Percentiles rank a stretch among this genome's conserved stretches.
These are phyloP conservation scores for Cyathus striatus DNA, from an alignment of 768 basidiomycete species.

Conservation along the genomic window DNA sequence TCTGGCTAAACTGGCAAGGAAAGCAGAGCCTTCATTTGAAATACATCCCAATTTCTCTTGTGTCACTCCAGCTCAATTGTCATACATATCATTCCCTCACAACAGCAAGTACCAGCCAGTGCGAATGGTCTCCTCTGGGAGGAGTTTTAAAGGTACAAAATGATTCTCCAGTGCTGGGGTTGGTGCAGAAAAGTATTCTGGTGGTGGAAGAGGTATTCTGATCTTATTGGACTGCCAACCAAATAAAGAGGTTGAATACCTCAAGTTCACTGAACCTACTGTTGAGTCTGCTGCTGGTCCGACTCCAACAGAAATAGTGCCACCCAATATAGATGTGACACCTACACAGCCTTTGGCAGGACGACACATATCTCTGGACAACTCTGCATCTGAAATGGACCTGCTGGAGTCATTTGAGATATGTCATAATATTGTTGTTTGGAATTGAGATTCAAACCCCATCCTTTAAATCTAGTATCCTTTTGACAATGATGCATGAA, in stretches of 20 bases:
- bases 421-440: constrained; percentile 18
- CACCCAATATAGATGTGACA: constrained; percentile 24
- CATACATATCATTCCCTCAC: constrained; percentile 77
- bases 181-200: constrained; percentile 56
- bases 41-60: constrained; percentile 85
- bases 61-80: constrained; percentile 84
- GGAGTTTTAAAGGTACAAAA: constrained; percentile 20
- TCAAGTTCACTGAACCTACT: constrained; percentile 46
- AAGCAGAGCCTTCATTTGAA: constrained; percentile 73
- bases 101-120: constrained; percentile 87
- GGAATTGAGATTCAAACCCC: constrained; percentile 4
- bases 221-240: constrained; percentile 74
- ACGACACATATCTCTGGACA: constrained; percentile 65
- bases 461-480: constrained; percentile 57
- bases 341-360: constrained; percentile 30
- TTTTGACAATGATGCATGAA: constrained; percentile 63
- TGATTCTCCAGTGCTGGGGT: constrained; percentile 21
- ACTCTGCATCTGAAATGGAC: constrained; percentile 65
- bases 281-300: constrained; percentile 19
- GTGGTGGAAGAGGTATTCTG: constrained; percentile 84
- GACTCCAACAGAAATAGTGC: constrained; percentile 18
- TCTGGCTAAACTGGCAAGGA: constrained; percentile 46
- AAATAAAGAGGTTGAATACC: constrained; percentile 68
- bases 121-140: constrained; percentile 56
- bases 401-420: constrained; percentile 85